Evolutionary conservation across 2,329 filamentous ascomycete species (phyloP).

Genomic region (Byssoonygena ceratinophila): DNA sequence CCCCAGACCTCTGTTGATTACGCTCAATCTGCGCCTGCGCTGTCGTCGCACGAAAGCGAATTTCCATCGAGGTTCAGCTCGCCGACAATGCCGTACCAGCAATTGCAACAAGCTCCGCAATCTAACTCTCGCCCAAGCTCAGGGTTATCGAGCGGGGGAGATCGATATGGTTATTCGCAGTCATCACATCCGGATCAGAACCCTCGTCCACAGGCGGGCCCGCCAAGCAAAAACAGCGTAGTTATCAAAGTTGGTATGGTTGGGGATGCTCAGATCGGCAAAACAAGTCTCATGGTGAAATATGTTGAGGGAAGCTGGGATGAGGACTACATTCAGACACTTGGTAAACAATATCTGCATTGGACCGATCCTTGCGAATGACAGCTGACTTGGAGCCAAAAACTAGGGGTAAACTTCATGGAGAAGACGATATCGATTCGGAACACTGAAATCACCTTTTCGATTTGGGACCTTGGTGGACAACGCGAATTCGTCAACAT

Average conservation of each 20-base stretch:
- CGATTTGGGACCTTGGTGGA: constrained; percentile 96
- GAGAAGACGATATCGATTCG: constrained; percentile 99
- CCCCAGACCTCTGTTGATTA: constrained; percentile 41
- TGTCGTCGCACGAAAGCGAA: constrained; percentile 42
- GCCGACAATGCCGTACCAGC: constrained; percentile 34
- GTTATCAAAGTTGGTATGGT: constrained; percentile 99
- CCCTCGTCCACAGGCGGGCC: constrained; percentile 29
- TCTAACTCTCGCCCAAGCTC: constrained; percentile 41
- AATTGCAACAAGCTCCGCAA: constrained; percentile 26
- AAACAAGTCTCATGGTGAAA: constrained; percentile 98
- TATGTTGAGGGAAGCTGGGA: constrained; percentile 99
- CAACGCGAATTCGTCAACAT: constrained; percentile 99
- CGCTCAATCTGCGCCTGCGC: constrained; percentile 32
- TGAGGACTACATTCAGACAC: constrained; percentile 97
- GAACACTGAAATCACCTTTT: constrained; percentile 99
- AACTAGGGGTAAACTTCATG: constrained; percentile 94
- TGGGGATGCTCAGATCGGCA: constrained; percentile 95
- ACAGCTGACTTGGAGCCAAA: not conserved
- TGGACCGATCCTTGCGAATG: not conserved
- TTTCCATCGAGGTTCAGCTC: constrained; percentile 32
- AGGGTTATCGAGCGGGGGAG: constrained; percentile 37
- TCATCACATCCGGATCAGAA: constrained; percentile 40
- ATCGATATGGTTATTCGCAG: constrained; percentile 40
- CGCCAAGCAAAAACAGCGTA: constrained; percentile 51
- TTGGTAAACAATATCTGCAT: constrained; percentile 47